Evolutionary conservation across 768 basidiomycete species (phyloP), one percentile per base, ranked within the genome.

Genomic region (Lentinula sp.): DNA sequence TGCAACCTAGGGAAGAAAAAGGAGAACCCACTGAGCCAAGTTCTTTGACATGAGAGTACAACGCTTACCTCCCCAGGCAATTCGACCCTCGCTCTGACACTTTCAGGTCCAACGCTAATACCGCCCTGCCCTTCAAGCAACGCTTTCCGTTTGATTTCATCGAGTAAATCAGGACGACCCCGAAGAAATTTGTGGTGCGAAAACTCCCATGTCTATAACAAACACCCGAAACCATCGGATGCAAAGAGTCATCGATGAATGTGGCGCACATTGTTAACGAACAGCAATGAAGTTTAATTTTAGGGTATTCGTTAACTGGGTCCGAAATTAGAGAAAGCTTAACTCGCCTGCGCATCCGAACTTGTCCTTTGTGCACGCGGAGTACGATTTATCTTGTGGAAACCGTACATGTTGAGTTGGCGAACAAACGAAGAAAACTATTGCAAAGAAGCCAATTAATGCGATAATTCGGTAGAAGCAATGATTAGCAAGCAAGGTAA

Each of bases 381-480:
- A 4, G 91, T 91, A 84, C 91, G 82, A 72, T 93, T 93, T 74
- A 92, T 92, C 76, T 95, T 95, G 77, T 93, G 92, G 73, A 95
- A 96, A 32, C 93, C 93, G 68, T 95, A 96, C 91, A 95, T 95
- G 80, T 96, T 95, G 64, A 95, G 82, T 70, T 96, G 94, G 65
- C 95, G 86, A 58, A 95, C 93, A 71, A 97, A 96, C 68, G 90
- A 92, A 12, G 91, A 93, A 72, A 97, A 96, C 87, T 96, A 68
- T 8, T 48, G 51, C 55, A 23, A 33, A 15, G 39, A 48, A 50
- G 39, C 32, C 18, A 20, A 23, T 48, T 18, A 59, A 20, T 43
- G 57, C 36, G 49, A 57, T 61, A 51, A 55, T 50, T 61, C 37
- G 65, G 32, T 13, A 62, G 18, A 42, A 57, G 51, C 49, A 50